phyloP scores from a whole-genome alignment of 345 rosid species.

The Viola odorata region DNA sequence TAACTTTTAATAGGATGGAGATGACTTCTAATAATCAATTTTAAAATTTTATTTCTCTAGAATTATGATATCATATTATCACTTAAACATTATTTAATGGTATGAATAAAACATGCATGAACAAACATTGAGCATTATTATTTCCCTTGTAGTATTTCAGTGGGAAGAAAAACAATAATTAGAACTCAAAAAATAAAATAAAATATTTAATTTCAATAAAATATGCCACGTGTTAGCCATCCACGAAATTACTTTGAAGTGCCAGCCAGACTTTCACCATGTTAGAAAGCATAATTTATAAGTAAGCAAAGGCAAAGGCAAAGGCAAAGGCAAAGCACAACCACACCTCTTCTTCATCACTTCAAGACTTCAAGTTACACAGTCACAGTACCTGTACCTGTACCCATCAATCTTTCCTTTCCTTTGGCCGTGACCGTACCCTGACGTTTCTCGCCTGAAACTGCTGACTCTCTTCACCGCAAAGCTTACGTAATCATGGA shows the following conservation, averaged over 20 bases:
- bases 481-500: slow-evolving; percentile 32
- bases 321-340: not conserved
- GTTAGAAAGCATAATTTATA: slow-evolving; percentile 10
- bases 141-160: no score
- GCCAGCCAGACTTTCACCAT: slow-evolving; percentile 12
- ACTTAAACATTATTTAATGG: no score
- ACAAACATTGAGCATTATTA: not conserved
- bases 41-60: no score
- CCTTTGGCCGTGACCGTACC: not conserved
- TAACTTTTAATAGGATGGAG: no score
- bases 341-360: not conserved
- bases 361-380: no score
- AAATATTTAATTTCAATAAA: not conserved
- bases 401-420: not conserved
- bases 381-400: not conserved
- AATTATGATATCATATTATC: no score
- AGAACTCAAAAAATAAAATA: not conserved
- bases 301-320: not conserved
- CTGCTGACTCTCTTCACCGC: not conserved
- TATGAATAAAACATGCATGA: not conserved
- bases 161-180: not conserved
- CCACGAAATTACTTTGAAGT: slow-evolving; percentile 8
- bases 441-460: slow-evolving; percentile 15
- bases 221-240: slow-evolving; percentile 26
- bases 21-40: no score